Conservation (phyloP, 768 basidiomycete species). For the Kwoniella newhampshirensis region DNA sequence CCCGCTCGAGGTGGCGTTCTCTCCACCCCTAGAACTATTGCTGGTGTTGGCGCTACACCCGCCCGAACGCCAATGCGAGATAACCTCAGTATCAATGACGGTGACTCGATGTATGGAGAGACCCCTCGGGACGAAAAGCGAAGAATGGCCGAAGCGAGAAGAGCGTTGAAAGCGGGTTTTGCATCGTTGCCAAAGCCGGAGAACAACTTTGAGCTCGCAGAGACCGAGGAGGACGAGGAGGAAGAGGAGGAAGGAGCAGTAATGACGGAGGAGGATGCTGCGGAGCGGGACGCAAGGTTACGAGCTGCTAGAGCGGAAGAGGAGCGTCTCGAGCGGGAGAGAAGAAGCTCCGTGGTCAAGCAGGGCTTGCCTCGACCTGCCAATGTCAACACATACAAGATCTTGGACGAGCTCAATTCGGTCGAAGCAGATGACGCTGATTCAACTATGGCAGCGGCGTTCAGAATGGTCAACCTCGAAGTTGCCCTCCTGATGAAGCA, state of each 20-base stretch:
- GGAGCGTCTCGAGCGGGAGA: conserved; percentile 72
- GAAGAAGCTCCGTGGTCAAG: conserved; percentile 78
- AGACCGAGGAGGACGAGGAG: conserved; percentile 80
- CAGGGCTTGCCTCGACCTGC: conserved; percentile 79
- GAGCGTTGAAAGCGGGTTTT: conserved; percentile 77
- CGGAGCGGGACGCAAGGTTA: conserved; percentile 79
- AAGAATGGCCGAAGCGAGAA: conserved; percentile 66
- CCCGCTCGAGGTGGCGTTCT: conserved; percentile 63
- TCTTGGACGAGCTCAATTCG: conserved; percentile 62
- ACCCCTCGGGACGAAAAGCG: conserved; percentile 77
- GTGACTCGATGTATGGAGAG: conserved; percentile 60
- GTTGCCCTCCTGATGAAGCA: conserved; percentile 76
- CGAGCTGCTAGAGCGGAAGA: conserved; percentile 70
- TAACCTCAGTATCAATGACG: conserved; percentile 81
- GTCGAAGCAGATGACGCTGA: conserved; percentile 54
- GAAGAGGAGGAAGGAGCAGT: conserved; percentile 52
- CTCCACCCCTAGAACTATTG: conserved; percentile 60
- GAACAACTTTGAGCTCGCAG: conserved; percentile 93
- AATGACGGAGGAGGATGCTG: conserved; percentile 78
- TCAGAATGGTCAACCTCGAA: conserved; percentile 71
- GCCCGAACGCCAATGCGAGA: conserved; percentile 94
- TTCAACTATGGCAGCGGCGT: conserved; percentile 58
- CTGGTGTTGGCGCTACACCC: conserved; percentile 64
- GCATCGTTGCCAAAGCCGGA: conserved; percentile 82
- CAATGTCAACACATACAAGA: conserved; percentile 68